Conservation (phyloP, 768 basidiomycete genomes). For the Mycena crocata region DNA sequence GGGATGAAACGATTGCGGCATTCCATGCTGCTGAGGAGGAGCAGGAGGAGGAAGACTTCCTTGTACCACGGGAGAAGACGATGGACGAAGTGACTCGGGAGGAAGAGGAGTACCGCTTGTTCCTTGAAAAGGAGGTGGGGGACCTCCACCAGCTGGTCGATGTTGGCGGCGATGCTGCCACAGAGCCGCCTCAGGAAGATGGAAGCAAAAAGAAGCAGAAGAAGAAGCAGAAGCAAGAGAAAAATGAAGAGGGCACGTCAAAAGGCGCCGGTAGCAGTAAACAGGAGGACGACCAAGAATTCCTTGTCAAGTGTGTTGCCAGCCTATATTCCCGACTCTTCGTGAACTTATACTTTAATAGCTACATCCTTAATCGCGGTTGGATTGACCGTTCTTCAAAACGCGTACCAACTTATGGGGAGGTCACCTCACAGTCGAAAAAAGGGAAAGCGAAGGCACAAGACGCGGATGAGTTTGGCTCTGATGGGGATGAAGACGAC, state of each 20-base stretch:
- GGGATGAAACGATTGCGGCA: constrained; percentile 85
- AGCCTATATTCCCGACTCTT: constrained; percentile 2
- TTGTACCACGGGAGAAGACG: constrained; percentile 81
- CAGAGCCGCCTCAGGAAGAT: constrained; percentile 38
- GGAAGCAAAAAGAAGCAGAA: constrained; percentile 43
- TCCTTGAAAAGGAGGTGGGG: constrained; percentile 86
- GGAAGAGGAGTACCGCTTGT: constrained; percentile 87
- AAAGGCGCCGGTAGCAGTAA: constrained; percentile 41
- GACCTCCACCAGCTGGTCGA: constrained; percentile 76
- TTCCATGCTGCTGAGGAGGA: constrained; percentile 70
- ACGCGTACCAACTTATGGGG: constrained; percentile 87
- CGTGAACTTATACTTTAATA: constrained; percentile 43
- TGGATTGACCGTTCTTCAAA: constrained; percentile 89
- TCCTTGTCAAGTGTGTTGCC: constrained; percentile 83
- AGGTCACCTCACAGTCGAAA: constrained; percentile 65
- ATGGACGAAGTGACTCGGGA: constrained; percentile 82
- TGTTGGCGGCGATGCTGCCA: constrained; percentile 48
- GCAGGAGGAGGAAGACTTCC: constrained; percentile 74
- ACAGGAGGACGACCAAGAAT: constrained; percentile 83
- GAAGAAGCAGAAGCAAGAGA: constrained; percentile 56
- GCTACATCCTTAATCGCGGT: constrained; percentile 96
- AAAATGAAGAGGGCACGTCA: constrained; percentile 52
- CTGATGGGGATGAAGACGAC: constrained; percentile 44
- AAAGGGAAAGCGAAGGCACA: constrained; percentile 49
- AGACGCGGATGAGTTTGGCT: constrained; percentile 37